phyloP scores from a whole-genome alignment of 345 rosid genomes.

The Citrus cavaleriei region DNA sequence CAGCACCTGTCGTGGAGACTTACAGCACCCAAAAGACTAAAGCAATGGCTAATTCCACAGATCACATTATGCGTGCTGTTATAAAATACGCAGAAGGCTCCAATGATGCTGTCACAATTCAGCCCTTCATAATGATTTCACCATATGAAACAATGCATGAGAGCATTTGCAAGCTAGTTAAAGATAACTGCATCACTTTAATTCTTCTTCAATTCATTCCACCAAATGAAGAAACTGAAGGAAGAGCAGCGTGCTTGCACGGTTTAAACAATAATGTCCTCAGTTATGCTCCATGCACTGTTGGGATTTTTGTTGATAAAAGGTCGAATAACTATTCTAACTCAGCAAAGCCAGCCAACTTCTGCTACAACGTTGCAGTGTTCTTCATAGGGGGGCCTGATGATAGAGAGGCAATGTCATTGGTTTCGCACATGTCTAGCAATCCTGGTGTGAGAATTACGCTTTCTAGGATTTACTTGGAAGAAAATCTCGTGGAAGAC shows the following conservation, averaged over 20 bases:
- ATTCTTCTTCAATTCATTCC: conserved; percentile 25
- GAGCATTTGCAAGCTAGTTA: conserved; percentile 27
- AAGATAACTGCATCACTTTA: conserved; percentile 14
- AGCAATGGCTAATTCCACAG: neutral
- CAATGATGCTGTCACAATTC: neutral
- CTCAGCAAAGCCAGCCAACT: neutral
- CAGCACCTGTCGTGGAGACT: conserved; percentile 22
- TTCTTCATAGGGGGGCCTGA: conserved; percentile 32
- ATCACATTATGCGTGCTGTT: conserved; percentile 28
- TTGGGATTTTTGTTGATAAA: conserved; percentile 31
- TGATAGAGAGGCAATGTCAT: conserved; percentile 36
- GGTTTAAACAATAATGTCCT: conserved; percentile 11
- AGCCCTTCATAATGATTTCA: conserved; percentile 20
- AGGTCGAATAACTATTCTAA: neutral
- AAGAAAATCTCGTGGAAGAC: neutral
- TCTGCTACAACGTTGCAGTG: conserved; percentile 11
- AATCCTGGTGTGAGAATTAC: conserved; percentile 19
- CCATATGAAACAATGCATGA: conserved; percentile 27
- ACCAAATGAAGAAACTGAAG: neutral
- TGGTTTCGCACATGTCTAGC: conserved; percentile 23
- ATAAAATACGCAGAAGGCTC: conserved; percentile 11
- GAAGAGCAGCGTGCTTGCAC: too few species aligned
- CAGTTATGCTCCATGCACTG: conserved; percentile 22
- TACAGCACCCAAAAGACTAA: conserved; percentile 6
- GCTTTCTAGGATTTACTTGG: conserved; percentile 5